Percentiles rank a stretch among this genome's conserved stretches.
Evolutionary conservation across 169 alveolate genomes (phyloP).

Genomic region (Plasmodium sp.): DNA sequence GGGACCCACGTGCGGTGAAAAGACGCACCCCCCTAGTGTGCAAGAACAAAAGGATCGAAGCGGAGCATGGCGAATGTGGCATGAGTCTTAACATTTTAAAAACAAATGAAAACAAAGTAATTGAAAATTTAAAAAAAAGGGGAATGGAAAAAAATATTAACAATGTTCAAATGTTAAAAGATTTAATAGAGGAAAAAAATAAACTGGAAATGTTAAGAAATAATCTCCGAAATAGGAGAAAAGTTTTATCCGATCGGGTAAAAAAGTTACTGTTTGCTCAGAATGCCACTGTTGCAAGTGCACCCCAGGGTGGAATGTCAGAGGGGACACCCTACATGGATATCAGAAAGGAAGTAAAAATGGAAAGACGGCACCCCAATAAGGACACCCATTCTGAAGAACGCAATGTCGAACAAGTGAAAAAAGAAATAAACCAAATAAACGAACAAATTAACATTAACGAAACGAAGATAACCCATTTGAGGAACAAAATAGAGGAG

Average conservation of each 20-base stretch:
- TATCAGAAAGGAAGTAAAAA: neutral
- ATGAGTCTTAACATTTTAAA: conserved; percentile 44
- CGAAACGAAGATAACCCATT: conserved; percentile 28
- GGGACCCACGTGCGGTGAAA: neutral
- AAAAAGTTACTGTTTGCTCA: conserved; percentile 16
- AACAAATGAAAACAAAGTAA: conserved; percentile 28
- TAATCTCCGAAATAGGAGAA: conserved; percentile 59
- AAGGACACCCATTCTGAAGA: neutral
- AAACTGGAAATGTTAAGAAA: conserved; percentile 34
- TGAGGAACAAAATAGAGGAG: conserved; percentile 22
- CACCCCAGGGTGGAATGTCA: neutral
- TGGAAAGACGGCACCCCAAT: neutral
- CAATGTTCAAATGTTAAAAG: conserved; percentile 10
- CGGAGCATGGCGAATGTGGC: neutral
- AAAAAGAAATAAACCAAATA: conserved; percentile 47
- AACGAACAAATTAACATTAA: conserved; percentile 7
- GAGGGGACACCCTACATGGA: neutral
- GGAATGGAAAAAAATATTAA: conserved; percentile 35
- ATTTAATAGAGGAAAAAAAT: conserved; percentile 37
- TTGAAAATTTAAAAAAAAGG: conserved; percentile 64
- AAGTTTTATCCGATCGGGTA: conserved; percentile 51
- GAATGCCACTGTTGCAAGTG: neutral
- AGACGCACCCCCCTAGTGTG: neutral
- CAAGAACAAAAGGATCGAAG: neutral
- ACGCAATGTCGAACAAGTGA: conserved; percentile 14